Evolutionary conservation across 352 stramenopile genomes (phyloP), one percentile per base, ranked within the genome.

Genomic region (Globisporangium rhizosaccharum): DNA sequence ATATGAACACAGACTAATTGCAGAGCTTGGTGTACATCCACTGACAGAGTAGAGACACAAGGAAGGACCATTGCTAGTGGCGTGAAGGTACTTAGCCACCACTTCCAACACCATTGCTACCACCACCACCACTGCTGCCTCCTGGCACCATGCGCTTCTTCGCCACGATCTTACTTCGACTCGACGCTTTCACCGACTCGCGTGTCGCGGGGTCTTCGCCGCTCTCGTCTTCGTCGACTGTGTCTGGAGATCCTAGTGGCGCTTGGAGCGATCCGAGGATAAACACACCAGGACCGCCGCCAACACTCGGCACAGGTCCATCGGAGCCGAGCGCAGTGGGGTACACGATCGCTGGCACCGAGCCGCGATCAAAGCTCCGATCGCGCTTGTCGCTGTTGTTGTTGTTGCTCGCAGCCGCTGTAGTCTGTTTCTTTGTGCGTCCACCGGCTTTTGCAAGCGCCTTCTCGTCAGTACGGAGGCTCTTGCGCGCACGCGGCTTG

Each of bases 171-270:
- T 87, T 88, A 66, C 55, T 75, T 52, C 69, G 79, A 47, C 76
- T 85, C 25, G 81, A 66, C 30, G 71, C 65, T 59, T 93, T 93
- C 66, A 93, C 85, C 25, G 54, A 62, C 18, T 93, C 83, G 51
- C 81, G 62, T 1, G 81, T 87, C 30, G 84, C 57, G 10, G 78
- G 75, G 4, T 82, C 70, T 5, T 63, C 41, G 15, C 67, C 72
- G n/a, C 56, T 67, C 47, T 81, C 72, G 9, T 78, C 68, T 15
- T 85, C 72, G 50, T 75, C 67, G 2, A 61, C 28, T 7, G n/a
- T 26, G 42, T 54, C 63, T 42, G 54, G 28, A 33, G 53, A 14
- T 10, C 45, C 26, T 12, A 14, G 30, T 9, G 28, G 49, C 18
- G 37, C 8, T 25, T 44, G 49, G 11, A 25, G 28, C 15, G 41